Evolutionary conservation across 2,329 filamentous ascomycete genomes (phyloP).

Genomic region (Capronia coronata): DNA sequence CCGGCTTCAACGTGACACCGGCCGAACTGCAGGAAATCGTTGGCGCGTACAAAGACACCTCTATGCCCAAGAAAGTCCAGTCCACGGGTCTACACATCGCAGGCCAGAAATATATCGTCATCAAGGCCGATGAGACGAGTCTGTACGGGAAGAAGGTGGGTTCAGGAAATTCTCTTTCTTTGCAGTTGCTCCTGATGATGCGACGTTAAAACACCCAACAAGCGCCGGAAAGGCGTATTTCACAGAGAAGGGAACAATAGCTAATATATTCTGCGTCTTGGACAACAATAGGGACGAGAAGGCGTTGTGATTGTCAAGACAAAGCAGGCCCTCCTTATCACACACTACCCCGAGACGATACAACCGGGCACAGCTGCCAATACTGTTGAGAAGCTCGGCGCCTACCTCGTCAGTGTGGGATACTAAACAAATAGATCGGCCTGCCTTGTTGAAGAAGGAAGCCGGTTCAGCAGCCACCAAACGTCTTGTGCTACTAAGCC

Average conservation of each 20-base stretch:
- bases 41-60: constrained; percentile 46
- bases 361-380: constrained; percentile 69
- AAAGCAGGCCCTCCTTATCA: constrained; percentile 78
- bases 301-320: constrained; percentile 82
- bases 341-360: constrained; percentile 70
- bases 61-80: constrained; percentile 59
- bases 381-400: constrained; percentile 74
- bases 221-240: too few relatives aligned
- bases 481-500: not conserved
- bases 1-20: constrained; percentile 63
- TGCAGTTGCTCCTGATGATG: not conserved
- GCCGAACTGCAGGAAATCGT: constrained; percentile 52
- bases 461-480: not conserved
- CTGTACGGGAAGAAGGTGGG: constrained; percentile 81
- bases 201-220: too few relatives aligned
- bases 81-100: constrained; percentile 67
- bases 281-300: constrained; percentile 66
- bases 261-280: constrained; percentile 6
- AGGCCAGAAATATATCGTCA: constrained; percentile 70
- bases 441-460: not conserved
- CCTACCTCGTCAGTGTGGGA: constrained; percentile 72
- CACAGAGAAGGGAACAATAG: too few relatives aligned
- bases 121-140: constrained; percentile 68
- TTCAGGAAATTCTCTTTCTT: constrained; percentile 9
- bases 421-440: constrained; percentile 51